Evolutionary conservation across 2,329 filamentous ascomycete genomes (phyloP), one percentile per base, ranked within the genome.

Genomic region (Exophiala xenobiotica): DNA sequence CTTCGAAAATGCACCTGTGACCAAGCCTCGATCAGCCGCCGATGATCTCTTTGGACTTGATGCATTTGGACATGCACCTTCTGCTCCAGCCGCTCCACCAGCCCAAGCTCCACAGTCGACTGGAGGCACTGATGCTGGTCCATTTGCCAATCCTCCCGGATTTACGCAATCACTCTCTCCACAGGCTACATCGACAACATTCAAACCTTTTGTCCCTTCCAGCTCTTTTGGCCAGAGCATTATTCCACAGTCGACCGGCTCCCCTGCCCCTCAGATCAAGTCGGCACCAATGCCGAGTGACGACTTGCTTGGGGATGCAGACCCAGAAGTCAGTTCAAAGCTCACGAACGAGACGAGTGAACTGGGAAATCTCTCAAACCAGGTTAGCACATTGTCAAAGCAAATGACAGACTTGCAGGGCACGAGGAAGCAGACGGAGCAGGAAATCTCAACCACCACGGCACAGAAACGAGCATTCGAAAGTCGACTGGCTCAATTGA

Each of bases 41-140:
- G 92, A 99, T 55, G 93, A 99, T 68, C 74, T 99, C 12, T 97
- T 99, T 65, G 92, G 91, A 1, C 78, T 99, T 16, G 92, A 97
- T 67, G 83, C 89, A 12, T 81, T 85, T 51, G 73, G 78, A n/a
- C 67, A 74, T 16, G 67, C 72, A n/a, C 63, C 69, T 8, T 63
- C 70, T 11, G 75, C 64, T 60, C 67, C 74, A 16, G 67, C 73
- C 11, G 61, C 69, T 12, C 40, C 45, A 4, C 79, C 85, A 44
- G 71, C 79, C 29, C 83, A 87, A 60, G 68, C 77, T 12, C 71
- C 81, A 8, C 78, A 88, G 65, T 83, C 83, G 4, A 92, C 90
- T 18, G 89, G 90, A 43, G 86, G 87, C 23, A 90, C 90, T 9
- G 73, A 69, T 50, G 53, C 67, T 9, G 59, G 61, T 9, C 82